phyloP scores from a whole-genome alignment of 768 basidiomycete genomes.

The Amanita pseudoporphyria region DNA sequence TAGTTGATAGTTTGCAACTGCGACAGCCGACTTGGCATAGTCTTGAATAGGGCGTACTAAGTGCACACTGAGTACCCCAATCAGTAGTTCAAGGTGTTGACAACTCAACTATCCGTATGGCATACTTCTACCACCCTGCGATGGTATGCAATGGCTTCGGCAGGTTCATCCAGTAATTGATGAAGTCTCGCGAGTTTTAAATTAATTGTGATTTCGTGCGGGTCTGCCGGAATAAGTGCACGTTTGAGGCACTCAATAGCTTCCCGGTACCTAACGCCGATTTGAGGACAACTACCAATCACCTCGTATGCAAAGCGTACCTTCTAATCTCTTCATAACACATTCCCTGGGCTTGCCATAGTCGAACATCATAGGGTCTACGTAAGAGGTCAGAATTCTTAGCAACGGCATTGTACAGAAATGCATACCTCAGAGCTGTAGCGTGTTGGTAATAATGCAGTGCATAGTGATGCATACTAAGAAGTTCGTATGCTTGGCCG shows the following conservation, averaged over 20 bases:
- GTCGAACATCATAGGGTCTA: slow-evolving; percentile 90
- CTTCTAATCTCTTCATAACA: slow-evolving; percentile 90
- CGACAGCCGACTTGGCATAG: slow-evolving; percentile 76
- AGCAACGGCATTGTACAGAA: neutral
- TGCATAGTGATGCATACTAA: slow-evolving; percentile 96
- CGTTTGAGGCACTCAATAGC: slow-evolving; percentile 89
- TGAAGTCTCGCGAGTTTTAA: slow-evolving; percentile 69
- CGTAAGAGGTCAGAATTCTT: neutral
- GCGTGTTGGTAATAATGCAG: slow-evolving; percentile 96
- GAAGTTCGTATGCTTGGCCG: slow-evolving; percentile 93
- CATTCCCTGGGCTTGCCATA: slow-evolving; percentile 92
- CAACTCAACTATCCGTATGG: slow-evolving; percentile 45
- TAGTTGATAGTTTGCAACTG: slow-evolving; percentile 76
- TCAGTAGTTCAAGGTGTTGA: slow-evolving; percentile 11
- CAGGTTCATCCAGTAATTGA: slow-evolving; percentile 52
- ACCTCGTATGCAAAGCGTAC: slow-evolving; percentile 28
- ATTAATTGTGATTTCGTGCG: slow-evolving; percentile 64
- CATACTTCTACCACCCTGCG: slow-evolving; percentile 70
- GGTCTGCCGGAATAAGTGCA: slow-evolving; percentile 74
- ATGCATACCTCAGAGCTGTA: slow-evolving; percentile 77
- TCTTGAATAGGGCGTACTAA: slow-evolving; percentile 67
- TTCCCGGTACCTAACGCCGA: slow-evolving; percentile 56
- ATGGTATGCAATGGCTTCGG: slow-evolving; percentile 71
- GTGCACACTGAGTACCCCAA: slow-evolving; percentile 15
- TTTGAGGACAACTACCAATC: neutral